phyloP scores from a whole-genome alignment of 208 protist genomes.

The Wallacemonas sp. region DNA sequence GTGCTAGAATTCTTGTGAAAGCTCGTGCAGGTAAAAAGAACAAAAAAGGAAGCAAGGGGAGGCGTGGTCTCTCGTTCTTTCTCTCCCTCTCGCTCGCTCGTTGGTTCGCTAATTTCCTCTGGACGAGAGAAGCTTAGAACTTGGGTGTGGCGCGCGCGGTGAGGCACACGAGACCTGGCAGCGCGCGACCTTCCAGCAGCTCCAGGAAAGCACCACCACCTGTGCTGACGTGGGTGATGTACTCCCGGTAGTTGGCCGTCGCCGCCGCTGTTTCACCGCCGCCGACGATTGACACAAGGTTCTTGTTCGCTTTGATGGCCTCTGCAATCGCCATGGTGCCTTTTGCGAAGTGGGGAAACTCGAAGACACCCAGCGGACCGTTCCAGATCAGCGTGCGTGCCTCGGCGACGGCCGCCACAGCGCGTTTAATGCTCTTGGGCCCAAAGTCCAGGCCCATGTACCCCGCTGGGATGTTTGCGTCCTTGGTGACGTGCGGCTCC shows the following conservation, averaged over 20 bases:
- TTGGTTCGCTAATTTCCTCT: no score
- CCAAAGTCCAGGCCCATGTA: conserved; percentile 98
- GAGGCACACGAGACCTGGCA: conserved; percentile 94
- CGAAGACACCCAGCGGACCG: conserved; percentile 98
- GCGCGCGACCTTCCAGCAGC: conserved; percentile 97
- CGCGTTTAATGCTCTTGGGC: conserved; percentile 88
- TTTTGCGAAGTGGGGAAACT: conserved; percentile 94
- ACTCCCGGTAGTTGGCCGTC: conserved; percentile 79
- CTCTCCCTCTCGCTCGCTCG: no score
- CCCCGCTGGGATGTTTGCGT: conserved; percentile 71
- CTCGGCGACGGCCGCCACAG: conserved; percentile 55
- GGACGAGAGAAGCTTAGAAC: conserved; percentile 27
- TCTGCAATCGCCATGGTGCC: conserved; percentile 85
- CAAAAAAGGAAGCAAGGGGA: conserved; percentile 5
- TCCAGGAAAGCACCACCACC: conserved; percentile 99
- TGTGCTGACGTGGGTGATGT: conserved; percentile 98
- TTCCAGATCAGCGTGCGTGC: conserved; percentile 97
- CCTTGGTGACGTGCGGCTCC: conserved; percentile 71
- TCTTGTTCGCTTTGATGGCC: conserved; percentile 65
- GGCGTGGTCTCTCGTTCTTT: no score
- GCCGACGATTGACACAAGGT: conserved; percentile 93
- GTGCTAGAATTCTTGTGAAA: no score
- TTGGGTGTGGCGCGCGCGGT: conserved; percentile 76
- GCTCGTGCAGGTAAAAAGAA: conserved; percentile 7
- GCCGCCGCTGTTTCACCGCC: conserved; percentile 98